These are phyloP conservation scores for Puccinia coronata DNA, from an alignment of 1,284 basidiomycete species.

Conservation along the genomic window DNA sequence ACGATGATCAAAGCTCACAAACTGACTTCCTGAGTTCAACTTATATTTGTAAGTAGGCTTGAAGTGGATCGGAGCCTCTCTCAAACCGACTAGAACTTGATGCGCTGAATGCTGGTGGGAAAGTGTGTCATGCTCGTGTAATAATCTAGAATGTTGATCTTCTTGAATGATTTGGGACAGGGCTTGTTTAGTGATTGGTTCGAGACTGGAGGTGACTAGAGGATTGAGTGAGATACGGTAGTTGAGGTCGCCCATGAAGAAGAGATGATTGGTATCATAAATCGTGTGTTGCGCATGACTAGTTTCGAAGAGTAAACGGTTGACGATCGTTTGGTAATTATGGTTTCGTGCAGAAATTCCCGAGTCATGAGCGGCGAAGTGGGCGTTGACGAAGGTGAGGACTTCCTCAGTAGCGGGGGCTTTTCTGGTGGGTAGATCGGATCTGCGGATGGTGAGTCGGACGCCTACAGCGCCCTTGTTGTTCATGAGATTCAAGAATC, in stretches of 20 bases:
- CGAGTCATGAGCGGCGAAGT: constrained; percentile 79
- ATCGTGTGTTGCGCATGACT: constrained; percentile 51
- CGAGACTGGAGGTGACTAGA: constrained; percentile 57
- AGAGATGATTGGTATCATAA: constrained; percentile 58
- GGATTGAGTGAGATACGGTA: constrained; percentile 56
- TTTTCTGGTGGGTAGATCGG: constrained; percentile 44
- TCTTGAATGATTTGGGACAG: constrained; percentile 53
- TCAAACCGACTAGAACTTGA: constrained; percentile 70
- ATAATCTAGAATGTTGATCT: constrained; percentile 54
- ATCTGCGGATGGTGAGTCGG: constrained; percentile 63
- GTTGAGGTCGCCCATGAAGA: constrained; percentile 59
- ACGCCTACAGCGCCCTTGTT: constrained; percentile 95
- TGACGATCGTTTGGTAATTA: constrained; percentile 77
- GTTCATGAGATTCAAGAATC: constrained; percentile 67
- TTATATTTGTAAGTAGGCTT: constrained; percentile 84
- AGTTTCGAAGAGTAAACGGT: constrained; percentile 71
- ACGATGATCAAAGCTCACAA: constrained; percentile 60
- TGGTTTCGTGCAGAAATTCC: constrained; percentile 72
- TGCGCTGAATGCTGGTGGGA: constrained; percentile 67
- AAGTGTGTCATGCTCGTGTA: constrained; percentile 79
- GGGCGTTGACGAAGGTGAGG: constrained; percentile 83
- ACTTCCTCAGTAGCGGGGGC: constrained; percentile 39
- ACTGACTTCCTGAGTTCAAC: constrained; percentile 75
- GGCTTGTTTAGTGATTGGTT: constrained; percentile 58
- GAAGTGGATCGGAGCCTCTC: constrained; percentile 81